These are phyloP conservation scores for Hypoxylon perforatum DNA, from an alignment of 495 filamentous ascomycete species.

Conservation along the genomic window DNA sequence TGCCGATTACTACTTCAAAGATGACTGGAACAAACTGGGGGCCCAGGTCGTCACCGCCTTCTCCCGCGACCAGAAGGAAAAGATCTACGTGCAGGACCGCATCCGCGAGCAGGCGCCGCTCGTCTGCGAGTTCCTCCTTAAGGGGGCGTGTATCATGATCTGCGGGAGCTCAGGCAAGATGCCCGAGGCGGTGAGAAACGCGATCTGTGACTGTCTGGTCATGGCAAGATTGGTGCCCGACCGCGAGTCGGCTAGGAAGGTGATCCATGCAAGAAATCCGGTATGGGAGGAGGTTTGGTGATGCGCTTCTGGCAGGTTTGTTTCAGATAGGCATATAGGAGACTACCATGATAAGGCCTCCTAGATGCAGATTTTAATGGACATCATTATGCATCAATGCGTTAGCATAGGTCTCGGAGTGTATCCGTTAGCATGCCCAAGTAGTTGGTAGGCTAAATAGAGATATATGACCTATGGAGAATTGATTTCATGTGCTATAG, in stretches of 20 bases:
- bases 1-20: conserved; percentile 81
- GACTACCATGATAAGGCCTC: too few species aligned
- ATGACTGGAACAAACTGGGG: conserved; percentile 72
- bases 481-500: too few species aligned
- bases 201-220: conserved; percentile 76
- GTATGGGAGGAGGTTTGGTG: conserved; percentile 64
- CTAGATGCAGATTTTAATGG: too few species aligned
- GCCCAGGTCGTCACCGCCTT: conserved; percentile 78
- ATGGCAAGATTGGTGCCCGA: conserved; percentile 37
- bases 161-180: conserved; percentile 89
- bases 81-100: conserved; percentile 90
- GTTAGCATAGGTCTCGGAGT: too few species aligned
- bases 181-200: conserved; percentile 87
- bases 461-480: too few species aligned
- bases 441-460: too few species aligned
- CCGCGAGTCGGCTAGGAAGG: conserved; percentile 44
- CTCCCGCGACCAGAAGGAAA: conserved; percentile 72
- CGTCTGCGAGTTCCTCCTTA: conserved; percentile 67
- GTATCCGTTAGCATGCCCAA: too few species aligned
- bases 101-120: conserved; percentile 69
- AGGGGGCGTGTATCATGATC: conserved; percentile 64
- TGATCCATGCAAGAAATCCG: conserved; percentile 40
- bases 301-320: background rate
- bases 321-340: too few species aligned
- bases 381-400: too few species aligned